Conservation (phyloP, 108 stramenopile genomes). For the Fragilaria radians region DNA sequence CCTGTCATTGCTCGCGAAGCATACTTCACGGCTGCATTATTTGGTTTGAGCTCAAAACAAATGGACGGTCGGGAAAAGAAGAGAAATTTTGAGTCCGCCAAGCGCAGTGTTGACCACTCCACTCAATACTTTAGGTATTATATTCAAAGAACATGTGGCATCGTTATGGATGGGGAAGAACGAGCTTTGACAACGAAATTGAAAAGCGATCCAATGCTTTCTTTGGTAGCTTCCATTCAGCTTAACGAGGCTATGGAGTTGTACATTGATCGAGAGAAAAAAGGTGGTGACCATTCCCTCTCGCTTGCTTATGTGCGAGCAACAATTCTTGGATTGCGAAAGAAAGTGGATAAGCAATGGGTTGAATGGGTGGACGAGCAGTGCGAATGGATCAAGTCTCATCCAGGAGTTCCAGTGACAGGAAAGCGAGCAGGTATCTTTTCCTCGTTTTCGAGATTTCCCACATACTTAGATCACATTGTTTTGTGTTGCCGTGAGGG, state of each 20-base stretch:
- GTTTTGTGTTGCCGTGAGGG: constrained; percentile 74
- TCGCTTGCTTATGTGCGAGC: constrained; percentile 84
- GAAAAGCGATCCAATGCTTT: constrained; percentile 74
- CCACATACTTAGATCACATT: constrained; percentile 76
- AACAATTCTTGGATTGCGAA: constrained; percentile 74
- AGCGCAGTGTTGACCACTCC: constrained; percentile 74
- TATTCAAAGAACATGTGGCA: constrained; percentile 76
- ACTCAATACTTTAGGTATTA: constrained; percentile 80
- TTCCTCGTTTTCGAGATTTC: constrained; percentile 69
- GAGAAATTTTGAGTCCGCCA: constrained; percentile 79
- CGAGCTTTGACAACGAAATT: constrained; percentile 40
- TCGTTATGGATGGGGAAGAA: constrained; percentile 49
- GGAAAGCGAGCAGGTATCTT: constrained; percentile 86
- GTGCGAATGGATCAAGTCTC: constrained; percentile 76
- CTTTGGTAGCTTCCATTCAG: constrained; percentile 73
- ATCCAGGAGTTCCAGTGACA: constrained; percentile 75
- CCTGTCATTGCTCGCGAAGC: constrained; percentile 84
- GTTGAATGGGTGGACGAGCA: constrained; percentile 82
- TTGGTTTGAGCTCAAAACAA: constrained; percentile 70
- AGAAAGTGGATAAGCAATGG: constrained; percentile 86
- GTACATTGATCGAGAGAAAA: constrained; percentile 84
- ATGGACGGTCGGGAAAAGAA: constrained; percentile 85
- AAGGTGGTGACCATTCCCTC: constrained; percentile 82
- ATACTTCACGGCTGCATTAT: constrained; percentile 83
- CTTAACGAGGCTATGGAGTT: constrained; percentile 84